Conservation (phyloP, 176 grass and related monocot species). For the Bonia amplexicaulis region DNA sequence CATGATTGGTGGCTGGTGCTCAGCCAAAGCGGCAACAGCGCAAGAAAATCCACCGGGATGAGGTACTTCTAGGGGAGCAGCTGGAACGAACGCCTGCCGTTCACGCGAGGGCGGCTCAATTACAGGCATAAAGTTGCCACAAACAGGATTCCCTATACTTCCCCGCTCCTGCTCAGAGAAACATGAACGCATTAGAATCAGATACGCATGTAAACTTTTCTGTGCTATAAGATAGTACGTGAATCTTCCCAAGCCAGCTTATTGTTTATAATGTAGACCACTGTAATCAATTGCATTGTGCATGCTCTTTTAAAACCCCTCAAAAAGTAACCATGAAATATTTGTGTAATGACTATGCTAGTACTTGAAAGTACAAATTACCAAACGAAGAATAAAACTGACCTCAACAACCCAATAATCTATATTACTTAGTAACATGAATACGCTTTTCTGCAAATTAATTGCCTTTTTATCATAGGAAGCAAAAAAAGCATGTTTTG, state of each 20-base stretch:
- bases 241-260: background rate
- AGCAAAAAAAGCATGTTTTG: background rate
- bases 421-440: background rate
- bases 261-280: constrained; percentile 4
- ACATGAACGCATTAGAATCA: constrained; percentile 5
- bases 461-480: background rate
- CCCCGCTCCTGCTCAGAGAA: constrained; percentile 72
- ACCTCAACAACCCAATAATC: background rate
- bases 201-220: constrained; percentile 1
- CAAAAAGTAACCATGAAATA: background rate
- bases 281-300: background rate
- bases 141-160: constrained; percentile 63
- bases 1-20: constrained; percentile 55
- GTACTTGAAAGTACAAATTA: background rate
- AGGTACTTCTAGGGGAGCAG: constrained; percentile 51
- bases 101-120: constrained; percentile 38
- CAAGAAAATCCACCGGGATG: constrained; percentile 73
- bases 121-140: constrained; percentile 54
- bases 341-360: background rate
- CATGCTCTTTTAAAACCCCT: background rate
- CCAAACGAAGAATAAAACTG: background rate
- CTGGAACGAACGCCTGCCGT: constrained; percentile 46
- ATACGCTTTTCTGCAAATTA: background rate
- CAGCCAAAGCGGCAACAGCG: constrained; percentile 71
- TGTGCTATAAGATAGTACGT: background rate